A percentile compares a stretch with the other conserved stretches of the same genome.
Conservation (phyloP, 75 land plant species). For the Selaginella tamariscina region DNA sequence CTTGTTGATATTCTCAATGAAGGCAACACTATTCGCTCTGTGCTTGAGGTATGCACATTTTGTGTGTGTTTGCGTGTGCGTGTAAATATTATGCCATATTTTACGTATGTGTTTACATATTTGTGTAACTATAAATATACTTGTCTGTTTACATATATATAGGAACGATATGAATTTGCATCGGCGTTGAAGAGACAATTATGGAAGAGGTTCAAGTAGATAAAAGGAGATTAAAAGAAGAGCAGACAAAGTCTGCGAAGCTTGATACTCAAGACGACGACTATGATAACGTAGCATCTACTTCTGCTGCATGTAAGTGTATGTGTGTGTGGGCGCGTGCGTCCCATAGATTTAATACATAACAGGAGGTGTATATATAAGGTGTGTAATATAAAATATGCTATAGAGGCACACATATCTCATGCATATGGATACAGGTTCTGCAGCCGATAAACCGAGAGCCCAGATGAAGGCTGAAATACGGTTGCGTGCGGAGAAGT, state of each 20-base stretch:
- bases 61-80: not conserved
- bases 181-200: conserved; percentile 85
- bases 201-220: conserved; percentile 94
- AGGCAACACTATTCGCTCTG: conserved; percentile 79
- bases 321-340: too few species aligned
- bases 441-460: conserved; percentile 54
- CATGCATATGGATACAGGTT: not conserved
- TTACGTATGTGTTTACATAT: not conserved
- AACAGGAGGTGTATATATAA: too few species aligned
- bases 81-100: not conserved
- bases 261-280: conserved; percentile 12
- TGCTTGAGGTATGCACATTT: conserved; percentile 59
- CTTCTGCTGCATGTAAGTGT: not conserved
- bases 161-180: conserved; percentile 86
- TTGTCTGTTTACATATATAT: not conserved
- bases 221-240: conserved; percentile 74
- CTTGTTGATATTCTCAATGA: conserved; percentile 69
- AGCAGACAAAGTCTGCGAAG: conserved; percentile 31
- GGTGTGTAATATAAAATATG: too few species aligned
- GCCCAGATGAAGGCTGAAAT: conserved; percentile 66
- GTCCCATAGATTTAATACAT: too few species aligned
- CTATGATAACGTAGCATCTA: not conserved
- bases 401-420: too few species aligned
- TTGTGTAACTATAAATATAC: not conserved
- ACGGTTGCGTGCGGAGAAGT: conserved; percentile 69